Conservation (phyloP, 768 basidiomycete species). For the Sporobolomyces pararoseus region DNA sequence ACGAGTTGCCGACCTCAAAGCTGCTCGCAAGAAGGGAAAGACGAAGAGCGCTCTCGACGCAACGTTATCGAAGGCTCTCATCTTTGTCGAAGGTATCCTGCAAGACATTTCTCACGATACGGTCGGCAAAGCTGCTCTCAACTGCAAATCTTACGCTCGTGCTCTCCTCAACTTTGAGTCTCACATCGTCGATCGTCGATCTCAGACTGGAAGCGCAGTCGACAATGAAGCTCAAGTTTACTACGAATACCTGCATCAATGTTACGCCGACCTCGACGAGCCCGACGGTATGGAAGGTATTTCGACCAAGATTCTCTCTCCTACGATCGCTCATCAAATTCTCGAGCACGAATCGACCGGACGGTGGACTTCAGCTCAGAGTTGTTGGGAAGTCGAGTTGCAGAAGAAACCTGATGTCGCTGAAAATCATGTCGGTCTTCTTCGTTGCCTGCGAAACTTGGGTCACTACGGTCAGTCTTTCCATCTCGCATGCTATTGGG, state of each 20-base stretch:
- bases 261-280: conserved; percentile 92
- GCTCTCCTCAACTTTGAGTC: conserved; percentile 93
- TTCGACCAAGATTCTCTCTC: conserved; percentile 78
- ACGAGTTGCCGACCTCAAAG: conserved; percentile 57
- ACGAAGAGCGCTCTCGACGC: conserved; percentile 44
- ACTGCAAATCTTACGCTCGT: conserved; percentile 89
- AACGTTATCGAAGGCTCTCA: conserved; percentile 54
- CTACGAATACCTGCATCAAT: conserved; percentile 89
- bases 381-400: conserved; percentile 94
- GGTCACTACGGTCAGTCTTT: conserved; percentile 83
- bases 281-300: conserved; percentile 99
- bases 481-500: neutral
- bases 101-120: conserved; percentile 56
- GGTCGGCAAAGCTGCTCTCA: conserved; percentile 87
- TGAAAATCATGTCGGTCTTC: conserved; percentile 78
- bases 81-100: conserved; percentile 72
- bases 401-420: conserved; percentile 87
- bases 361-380: conserved; percentile 95
- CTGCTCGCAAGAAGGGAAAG: conserved; percentile 56
- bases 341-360: conserved; percentile 96
- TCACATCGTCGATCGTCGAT: conserved; percentile 61
- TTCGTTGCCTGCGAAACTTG: conserved; percentile 85
- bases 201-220: conserved; percentile 30
- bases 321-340: conserved; percentile 90
- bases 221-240: conserved; percentile 60